A percentile compares a stretch with the other conserved stretches of the same genome.
phyloP scores from a whole-genome alignment of 345 rosid species.

The Brassica juncea region DNA sequence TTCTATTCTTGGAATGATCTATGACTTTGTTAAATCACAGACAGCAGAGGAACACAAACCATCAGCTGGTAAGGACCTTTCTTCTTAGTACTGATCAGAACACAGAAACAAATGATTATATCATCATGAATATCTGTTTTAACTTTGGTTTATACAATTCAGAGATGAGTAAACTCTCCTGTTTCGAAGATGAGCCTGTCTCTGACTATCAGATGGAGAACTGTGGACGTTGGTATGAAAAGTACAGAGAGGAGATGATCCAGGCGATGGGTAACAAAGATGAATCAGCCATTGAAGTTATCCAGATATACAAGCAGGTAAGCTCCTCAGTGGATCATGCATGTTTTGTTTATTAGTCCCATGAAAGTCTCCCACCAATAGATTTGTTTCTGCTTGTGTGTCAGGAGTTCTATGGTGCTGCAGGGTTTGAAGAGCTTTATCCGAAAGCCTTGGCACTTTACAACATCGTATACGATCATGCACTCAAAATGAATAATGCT shows the following conservation, averaged over 20 bases:
- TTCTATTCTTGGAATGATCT: slow-evolving; percentile 68
- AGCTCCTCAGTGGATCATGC: background rate
- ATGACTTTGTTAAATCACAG: slow-evolving; percentile 46
- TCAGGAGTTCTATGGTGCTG: slow-evolving; percentile 45
- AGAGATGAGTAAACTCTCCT: slow-evolving; percentile 58
- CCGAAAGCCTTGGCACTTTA: slow-evolving; percentile 61
- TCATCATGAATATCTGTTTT: background rate
- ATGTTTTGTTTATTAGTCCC: background rate
- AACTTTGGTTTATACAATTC: slow-evolving; percentile 13
- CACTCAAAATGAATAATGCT: background rate
- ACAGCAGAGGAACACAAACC: slow-evolving; percentile 29
- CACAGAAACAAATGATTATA: background rate
- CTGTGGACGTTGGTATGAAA: slow-evolving; percentile 42
- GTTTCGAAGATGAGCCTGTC: slow-evolving; percentile 40
- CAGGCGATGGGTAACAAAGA: slow-evolving; percentile 36
- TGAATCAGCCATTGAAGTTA: slow-evolving; percentile 41
- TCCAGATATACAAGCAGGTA: slow-evolving; percentile 59
- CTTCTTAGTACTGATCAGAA: background rate
- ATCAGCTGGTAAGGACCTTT: slow-evolving; percentile 44
- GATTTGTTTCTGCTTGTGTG: background rate
- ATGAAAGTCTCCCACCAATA: background rate
- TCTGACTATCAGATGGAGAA: slow-evolving; percentile 24
- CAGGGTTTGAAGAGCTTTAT: slow-evolving; percentile 48
- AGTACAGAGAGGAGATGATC: slow-evolving; percentile 56
- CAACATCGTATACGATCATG: slow-evolving; percentile 48